A percentile compares a stretch with the other conserved stretches of the same genome.
Evolutionary conservation across 2,329 filamentous ascomycete species (phyloP).

Genomic region (Karstenula rhodostoma): DNA sequence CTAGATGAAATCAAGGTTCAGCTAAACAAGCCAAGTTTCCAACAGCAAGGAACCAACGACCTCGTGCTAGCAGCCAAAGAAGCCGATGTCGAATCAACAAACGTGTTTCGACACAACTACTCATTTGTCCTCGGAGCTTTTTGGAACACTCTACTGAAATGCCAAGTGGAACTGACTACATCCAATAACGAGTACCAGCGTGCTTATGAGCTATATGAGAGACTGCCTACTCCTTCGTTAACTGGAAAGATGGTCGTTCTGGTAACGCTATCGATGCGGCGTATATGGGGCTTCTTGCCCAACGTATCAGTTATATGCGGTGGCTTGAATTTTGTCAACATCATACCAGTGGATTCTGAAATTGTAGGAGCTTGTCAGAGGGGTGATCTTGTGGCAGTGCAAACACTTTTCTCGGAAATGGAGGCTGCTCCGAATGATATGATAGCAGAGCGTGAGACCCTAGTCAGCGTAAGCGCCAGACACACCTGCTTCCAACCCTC

Average conservation of each 20-base stretch:
- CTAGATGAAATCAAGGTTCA: neutral
- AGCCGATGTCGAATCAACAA: neutral
- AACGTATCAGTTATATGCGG: slow-evolving; percentile 3
- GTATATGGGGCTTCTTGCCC: neutral
- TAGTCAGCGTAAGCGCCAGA: slow-evolving; percentile 6
- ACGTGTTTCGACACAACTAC: neutral
- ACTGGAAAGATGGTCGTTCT: slow-evolving; percentile 3
- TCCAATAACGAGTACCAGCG: slow-evolving; percentile 9
- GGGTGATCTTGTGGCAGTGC: slow-evolving; percentile 15
- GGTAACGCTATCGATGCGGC: slow-evolving; percentile 4
- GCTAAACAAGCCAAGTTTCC: neutral
- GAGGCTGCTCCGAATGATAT: slow-evolving; percentile 17
- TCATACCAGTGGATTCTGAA: slow-evolving; percentile 4
- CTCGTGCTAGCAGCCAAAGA: neutral
- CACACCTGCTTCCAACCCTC: too few relatives aligned
- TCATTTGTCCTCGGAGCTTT: neutral
- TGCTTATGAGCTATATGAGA: slow-evolving; percentile 2
- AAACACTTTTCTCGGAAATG: slow-evolving; percentile 1
- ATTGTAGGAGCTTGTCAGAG: slow-evolving; percentile 14
- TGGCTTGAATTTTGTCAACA: slow-evolving; percentile 7
- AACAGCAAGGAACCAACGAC: neutral
- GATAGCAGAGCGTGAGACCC: neutral
- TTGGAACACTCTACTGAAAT: neutral
- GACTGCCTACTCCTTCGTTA: neutral
- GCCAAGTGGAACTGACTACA: neutral